A percentile compares a stretch with the other conserved stretches of the same genome.
Evolutionary conservation across 1,284 basidiomycete genomes (phyloP).

Genomic region (Anthracocystis walkeri): DNA sequence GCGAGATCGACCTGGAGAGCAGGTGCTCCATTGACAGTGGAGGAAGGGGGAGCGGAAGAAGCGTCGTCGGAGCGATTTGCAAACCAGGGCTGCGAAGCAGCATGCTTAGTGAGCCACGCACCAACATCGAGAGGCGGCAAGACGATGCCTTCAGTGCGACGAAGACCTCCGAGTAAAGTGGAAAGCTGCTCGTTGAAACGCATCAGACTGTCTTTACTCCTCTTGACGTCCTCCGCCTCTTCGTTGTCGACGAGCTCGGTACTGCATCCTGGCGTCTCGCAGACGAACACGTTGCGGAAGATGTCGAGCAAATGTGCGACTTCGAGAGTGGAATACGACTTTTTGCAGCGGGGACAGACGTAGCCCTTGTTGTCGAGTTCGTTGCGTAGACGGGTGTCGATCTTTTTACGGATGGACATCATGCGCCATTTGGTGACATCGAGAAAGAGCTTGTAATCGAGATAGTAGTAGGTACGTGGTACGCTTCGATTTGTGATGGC

Average conservation of each 20-base stretch:
- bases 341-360: conserved; percentile 88
- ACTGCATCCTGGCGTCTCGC: conserved; percentile 71
- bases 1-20: conserved; percentile 64
- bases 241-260: conserved; percentile 90
- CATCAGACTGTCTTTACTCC: conserved; percentile 93
- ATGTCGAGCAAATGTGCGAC: conserved; percentile 82
- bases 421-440: conserved; percentile 98
- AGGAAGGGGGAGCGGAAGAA: conserved; percentile 26
- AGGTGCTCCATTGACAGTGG: conserved; percentile 38
- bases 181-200: conserved; percentile 92
- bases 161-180: conserved; percentile 85
- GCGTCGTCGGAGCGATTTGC: conserved; percentile 21
- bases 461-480: conserved; percentile 81
- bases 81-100: conserved; percentile 58
- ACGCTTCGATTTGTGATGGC: conserved; percentile 43
- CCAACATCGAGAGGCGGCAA: conserved; percentile 78
- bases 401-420: conserved; percentile 89
- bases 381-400: conserved; percentile 74
- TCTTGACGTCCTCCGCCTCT: conserved; percentile 82
- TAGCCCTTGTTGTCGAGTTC: conserved; percentile 91
- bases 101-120: conserved; percentile 62
- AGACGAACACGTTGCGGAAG: conserved; percentile 70
- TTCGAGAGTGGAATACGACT: conserved; percentile 86
- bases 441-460: conserved; percentile 93
- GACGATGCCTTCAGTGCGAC: conserved; percentile 86